phyloP scores from a whole-genome alignment of 345 rosid species.

The Psidium friedrichsthalianum region DNA sequence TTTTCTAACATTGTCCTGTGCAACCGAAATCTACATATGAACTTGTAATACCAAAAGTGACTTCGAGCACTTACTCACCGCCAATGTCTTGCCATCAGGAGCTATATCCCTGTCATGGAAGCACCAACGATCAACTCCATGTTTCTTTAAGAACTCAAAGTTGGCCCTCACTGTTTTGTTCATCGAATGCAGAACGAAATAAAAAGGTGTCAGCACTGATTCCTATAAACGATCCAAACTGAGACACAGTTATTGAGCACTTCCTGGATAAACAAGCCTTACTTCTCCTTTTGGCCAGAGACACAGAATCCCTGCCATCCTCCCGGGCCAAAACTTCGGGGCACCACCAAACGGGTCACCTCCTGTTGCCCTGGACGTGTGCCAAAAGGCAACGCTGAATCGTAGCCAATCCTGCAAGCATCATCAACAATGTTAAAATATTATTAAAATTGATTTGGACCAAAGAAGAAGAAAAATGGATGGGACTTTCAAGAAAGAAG shows the following conservation, averaged over 20 bases:
- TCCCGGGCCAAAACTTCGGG: slow-evolving; percentile 96
- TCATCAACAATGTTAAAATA: too few relatives aligned
- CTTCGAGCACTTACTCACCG: slow-evolving; percentile 22
- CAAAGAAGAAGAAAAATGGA: too few relatives aligned
- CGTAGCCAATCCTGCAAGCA: slow-evolving; percentile 82
- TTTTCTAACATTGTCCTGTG: not conserved
- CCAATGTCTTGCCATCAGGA: slow-evolving; percentile 42
- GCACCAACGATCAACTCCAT: too few relatives aligned
- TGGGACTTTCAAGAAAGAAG: too few relatives aligned
- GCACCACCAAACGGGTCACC: slow-evolving; percentile 86
- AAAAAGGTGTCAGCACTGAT: not conserved
- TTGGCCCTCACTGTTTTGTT: slow-evolving; percentile 78
- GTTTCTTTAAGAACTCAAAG: slow-evolving; percentile 71
- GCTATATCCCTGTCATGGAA: too few relatives aligned
- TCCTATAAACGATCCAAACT: not conserved
- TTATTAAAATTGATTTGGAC: too few relatives aligned
- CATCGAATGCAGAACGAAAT: not conserved
- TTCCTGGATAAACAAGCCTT: slow-evolving; percentile 9
- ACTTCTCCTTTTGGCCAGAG: slow-evolving; percentile 99
- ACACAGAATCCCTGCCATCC: slow-evolving; percentile 84
- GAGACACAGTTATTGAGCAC: not conserved
- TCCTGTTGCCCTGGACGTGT: slow-evolving; percentile 88
- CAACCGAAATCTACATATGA: not conserved
- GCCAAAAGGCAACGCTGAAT: slow-evolving; percentile 98
- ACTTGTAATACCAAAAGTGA: not conserved